Conservation (phyloP, 1,284 basidiomycete species). For the Blastosporella zonata region DNA sequence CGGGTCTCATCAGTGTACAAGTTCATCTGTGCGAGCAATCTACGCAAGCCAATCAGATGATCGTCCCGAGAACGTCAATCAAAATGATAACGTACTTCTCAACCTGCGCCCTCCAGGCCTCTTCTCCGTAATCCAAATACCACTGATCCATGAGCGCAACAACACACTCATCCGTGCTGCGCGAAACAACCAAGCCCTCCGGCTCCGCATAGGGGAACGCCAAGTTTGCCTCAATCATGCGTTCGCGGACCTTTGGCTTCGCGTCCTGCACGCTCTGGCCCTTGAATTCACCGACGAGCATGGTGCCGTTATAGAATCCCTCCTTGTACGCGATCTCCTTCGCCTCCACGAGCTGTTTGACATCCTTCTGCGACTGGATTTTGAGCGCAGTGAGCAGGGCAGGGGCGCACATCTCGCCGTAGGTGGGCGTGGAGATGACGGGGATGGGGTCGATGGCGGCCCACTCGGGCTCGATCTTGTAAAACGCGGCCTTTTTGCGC, state of each 20-base stretch:
- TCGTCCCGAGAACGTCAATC: neutral
- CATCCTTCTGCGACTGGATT: slow-evolving; percentile 95
- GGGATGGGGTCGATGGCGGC: slow-evolving; percentile 83
- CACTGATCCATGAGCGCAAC: slow-evolving; percentile 99
- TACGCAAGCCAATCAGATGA: slow-evolving; percentile 29
- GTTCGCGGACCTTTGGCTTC: slow-evolving; percentile 10
- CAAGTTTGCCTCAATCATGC: slow-evolving; percentile 48
- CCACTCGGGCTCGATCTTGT: slow-evolving; percentile 94
- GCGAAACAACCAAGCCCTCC: slow-evolving; percentile 87
- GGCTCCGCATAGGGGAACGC: slow-evolving; percentile 96
- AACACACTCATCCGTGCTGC: slow-evolving; percentile 94
- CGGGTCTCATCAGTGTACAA: slow-evolving; percentile 88
- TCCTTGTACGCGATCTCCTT: slow-evolving; percentile 99
- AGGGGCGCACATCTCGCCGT: slow-evolving; percentile 92
- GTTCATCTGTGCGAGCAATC: slow-evolving; percentile 85
- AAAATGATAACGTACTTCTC: slow-evolving; percentile 60
- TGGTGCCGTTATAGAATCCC: slow-evolving; percentile 43
- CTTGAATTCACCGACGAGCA: slow-evolving; percentile 21
- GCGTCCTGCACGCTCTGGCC: slow-evolving; percentile 18
- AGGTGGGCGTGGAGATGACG: slow-evolving; percentile 86
- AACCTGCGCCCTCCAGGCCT: slow-evolving; percentile 81
- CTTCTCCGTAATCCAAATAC: slow-evolving; percentile 98
- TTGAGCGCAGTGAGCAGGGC: slow-evolving; percentile 87
- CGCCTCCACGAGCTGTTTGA: slow-evolving; percentile 90
- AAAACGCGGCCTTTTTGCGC: slow-evolving; percentile 96